Conservation (phyloP, 306 rosid genomes). For the Citrullus colocynthis region DNA sequence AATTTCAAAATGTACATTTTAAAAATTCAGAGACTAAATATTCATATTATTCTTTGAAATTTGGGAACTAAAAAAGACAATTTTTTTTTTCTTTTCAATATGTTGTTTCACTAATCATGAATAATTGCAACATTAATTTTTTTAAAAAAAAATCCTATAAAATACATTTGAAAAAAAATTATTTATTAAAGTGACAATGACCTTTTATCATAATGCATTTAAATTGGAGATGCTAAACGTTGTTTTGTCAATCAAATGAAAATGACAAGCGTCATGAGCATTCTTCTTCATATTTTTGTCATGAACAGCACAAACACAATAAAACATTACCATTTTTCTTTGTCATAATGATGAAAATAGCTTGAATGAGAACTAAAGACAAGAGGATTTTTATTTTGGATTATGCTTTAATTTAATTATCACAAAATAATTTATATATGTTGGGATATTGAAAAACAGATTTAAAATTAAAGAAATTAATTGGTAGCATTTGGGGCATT, state of each 20-base stretch:
- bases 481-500: background rate
- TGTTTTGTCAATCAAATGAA: background rate
- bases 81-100: too few relatives aligned
- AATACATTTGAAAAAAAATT: too few relatives aligned
- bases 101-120: background rate
- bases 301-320: background rate
- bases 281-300: slow-evolving; percentile 1
- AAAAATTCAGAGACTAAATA: too few relatives aligned
- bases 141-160: too few relatives aligned
- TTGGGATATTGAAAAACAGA: background rate
- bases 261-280: background rate
- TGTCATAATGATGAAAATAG: background rate
- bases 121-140: background rate
- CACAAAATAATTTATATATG: background rate
- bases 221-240: background rate
- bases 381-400: slow-evolving; percentile 2
- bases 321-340: slow-evolving; percentile 6
- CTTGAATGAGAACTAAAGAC: background rate
- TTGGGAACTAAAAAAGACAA: too few relatives aligned
- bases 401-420: background rate
- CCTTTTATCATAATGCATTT: background rate
- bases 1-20: too few relatives aligned
- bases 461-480: background rate
- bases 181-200: background rate
- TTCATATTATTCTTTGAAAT: too few relatives aligned